Evolutionary conservation across 768 basidiomycete species (phyloP), one percentile per base, ranked within the genome.

Genomic region (Pholiota microspora): DNA sequence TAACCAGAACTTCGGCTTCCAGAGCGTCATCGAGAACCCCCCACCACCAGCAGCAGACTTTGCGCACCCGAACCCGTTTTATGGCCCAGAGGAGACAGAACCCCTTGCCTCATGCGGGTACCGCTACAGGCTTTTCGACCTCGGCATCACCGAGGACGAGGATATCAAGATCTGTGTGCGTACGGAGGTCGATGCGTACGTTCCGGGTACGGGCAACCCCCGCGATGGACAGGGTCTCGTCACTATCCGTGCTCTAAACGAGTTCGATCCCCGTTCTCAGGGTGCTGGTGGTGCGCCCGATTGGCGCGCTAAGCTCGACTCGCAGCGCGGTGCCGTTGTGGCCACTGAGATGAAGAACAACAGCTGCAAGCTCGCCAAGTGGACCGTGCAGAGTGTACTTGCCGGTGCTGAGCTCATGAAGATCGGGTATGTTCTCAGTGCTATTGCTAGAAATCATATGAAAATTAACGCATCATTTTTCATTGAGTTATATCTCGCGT

Each of bases 261-360:
- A 99, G 70, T 98, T 97, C 70, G 96, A 98, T 70, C 81, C 94
- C 21, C 84, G 93, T 49, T 82, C 94, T 2, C 84, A 85, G 59
- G 95, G 96, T 21, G 86, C 91, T 0, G 96, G 94, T 24, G 94
- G 94, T 46, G 94, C 96, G 15, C 92, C 94, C n/a, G 97, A 99
- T 71, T 99, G 97, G 97, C 84, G 95, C 29, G 83, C 90, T n/a
- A 96, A 96, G 73, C 76, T 99, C 38, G 97, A 99, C 72, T 86
- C 90, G 4, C 94, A 98, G 71, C 85, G 94, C 42, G 97, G 97
- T 58, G 97, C 97, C 2, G 96, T 99, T 38, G 94, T 98, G 56
- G 94, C 97, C 31, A 95, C 93, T 23, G 97, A 99, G 78, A 98
- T 98, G 97, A 99, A 98, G 78, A 99, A 99, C 73, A 99, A 99